Evolutionary conservation across 805 yeast genomes (phyloP).

Genomic region (Candida succiphila): DNA sequence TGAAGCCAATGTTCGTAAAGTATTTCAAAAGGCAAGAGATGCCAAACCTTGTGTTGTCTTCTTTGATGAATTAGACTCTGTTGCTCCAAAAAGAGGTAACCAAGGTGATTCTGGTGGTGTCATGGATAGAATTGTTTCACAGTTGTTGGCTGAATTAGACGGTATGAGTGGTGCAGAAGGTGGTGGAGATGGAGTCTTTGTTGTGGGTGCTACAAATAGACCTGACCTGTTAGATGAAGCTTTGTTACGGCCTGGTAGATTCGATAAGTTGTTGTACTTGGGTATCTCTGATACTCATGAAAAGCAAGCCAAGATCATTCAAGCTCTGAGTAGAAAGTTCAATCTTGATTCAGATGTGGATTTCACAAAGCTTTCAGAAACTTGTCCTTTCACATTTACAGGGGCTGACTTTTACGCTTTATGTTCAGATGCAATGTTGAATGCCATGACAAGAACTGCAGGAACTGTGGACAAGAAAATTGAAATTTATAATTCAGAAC

Average conservation of each 20-base stretch:
- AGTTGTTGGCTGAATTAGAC: slow-evolving; percentile 86
- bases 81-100: slow-evolving; percentile 96
- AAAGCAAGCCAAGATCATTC: slow-evolving; percentile 75
- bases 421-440: slow-evolving; percentile 91
- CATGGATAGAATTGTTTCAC: slow-evolving; percentile 97
- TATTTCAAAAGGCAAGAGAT: slow-evolving; percentile 90
- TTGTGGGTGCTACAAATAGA: slow-evolving; percentile 97
- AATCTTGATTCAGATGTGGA: slow-evolving; percentile 50
- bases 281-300: slow-evolving; percentile 90
- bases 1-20: slow-evolving; percentile 92
- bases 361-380: slow-evolving; percentile 45
- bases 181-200: slow-evolving; percentile 82
- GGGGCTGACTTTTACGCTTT: slow-evolving; percentile 98
- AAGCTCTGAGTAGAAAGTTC: slow-evolving; percentile 84
- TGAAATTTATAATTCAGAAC: slow-evolving; percentile 32
- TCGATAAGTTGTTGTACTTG: slow-evolving; percentile 87
- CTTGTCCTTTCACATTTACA: slow-evolving; percentile 83
- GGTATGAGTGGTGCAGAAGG: slow-evolving; percentile 83
- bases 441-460: slow-evolving; percentile 92
- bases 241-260: slow-evolving; percentile 84
- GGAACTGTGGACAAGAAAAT: slow-evolving; percentile 62
- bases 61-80: slow-evolving; percentile 95
- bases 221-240: slow-evolving; percentile 96
- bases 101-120: slow-evolving; percentile 99
- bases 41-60: slow-evolving; percentile 97